phyloP scores from a whole-genome alignment of 2,329 filamentous ascomycete genomes.

The Phialophora expanda region DNA sequence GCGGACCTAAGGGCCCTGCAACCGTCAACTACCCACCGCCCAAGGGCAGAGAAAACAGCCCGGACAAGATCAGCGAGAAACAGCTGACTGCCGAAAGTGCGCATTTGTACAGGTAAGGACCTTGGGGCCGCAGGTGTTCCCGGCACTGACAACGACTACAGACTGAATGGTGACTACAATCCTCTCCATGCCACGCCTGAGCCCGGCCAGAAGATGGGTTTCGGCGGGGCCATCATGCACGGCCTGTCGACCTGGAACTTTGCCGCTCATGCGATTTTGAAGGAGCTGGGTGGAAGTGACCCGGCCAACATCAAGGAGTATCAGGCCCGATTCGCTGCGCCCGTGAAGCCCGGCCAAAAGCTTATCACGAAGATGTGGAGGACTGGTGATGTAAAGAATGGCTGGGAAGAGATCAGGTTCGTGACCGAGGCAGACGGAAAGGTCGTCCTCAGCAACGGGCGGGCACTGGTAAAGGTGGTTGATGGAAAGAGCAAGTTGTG shows the following conservation, averaged over 20 bases:
- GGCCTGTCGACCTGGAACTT: slow-evolving; percentile 88
- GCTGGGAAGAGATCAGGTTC: slow-evolving; percentile 84
- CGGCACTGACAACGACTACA: slow-evolving; percentile 39
- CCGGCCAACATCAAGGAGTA: slow-evolving; percentile 85
- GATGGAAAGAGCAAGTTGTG: slow-evolving; percentile 65
- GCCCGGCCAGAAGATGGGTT: slow-evolving; percentile 86
- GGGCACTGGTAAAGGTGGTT: slow-evolving; percentile 74
- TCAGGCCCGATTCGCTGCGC: slow-evolving; percentile 84
- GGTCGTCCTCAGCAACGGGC: slow-evolving; percentile 84
- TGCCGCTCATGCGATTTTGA: slow-evolving; percentile 73
- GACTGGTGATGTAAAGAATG: slow-evolving; percentile 68
- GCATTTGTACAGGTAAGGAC: slow-evolving; percentile 68
- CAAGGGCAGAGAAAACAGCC: slow-evolving; percentile 62
- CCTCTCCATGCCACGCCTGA: slow-evolving; percentile 86
- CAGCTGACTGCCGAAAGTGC: slow-evolving; percentile 75
- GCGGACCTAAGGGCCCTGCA: slow-evolving; percentile 85
- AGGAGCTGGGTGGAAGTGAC: slow-evolving; percentile 74
- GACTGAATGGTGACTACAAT: slow-evolving; percentile 93
- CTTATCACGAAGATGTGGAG: slow-evolving; percentile 81
- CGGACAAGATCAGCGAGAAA: slow-evolving; percentile 72
- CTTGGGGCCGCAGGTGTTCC: not conserved
- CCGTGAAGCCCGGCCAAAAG: slow-evolving; percentile 82
- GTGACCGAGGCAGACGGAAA: slow-evolving; percentile 79
- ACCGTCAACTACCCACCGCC: slow-evolving; percentile 79
- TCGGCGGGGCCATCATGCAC: slow-evolving; percentile 86